These are phyloP conservation scores for Kurtzmaniella quercitrusa DNA, from an alignment of 1,139 yeast species.

Conservation along the genomic window DNA sequence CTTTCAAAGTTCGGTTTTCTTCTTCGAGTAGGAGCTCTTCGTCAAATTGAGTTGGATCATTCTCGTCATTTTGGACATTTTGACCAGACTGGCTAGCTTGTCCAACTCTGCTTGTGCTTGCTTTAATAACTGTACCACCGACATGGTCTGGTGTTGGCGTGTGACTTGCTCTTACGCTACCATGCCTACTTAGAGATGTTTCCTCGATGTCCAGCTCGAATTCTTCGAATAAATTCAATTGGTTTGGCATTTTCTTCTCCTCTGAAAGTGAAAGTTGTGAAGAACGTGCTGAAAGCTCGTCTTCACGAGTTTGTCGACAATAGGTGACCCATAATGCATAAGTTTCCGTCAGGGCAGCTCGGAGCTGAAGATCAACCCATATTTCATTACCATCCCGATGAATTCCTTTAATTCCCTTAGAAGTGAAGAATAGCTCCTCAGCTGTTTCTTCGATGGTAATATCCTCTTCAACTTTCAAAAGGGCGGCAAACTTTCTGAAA, in stretches of 20 bases:
- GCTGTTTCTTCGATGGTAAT: slow-evolving; percentile 18
- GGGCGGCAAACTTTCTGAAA: slow-evolving; percentile 57
- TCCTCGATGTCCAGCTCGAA: slow-evolving; percentile 31
- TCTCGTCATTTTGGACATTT: slow-evolving; percentile 1
- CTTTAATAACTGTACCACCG: too few species aligned
- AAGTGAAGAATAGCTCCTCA: slow-evolving; percentile 50
- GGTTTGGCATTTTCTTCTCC: slow-evolving; percentile 48
- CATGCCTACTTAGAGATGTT: slow-evolving; percentile 29
- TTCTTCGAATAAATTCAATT: slow-evolving; percentile 45
- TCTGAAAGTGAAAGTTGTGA: slow-evolving; percentile 17
- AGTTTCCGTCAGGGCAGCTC: slow-evolving; percentile 59
- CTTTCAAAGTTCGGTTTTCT: slow-evolving; percentile 42
- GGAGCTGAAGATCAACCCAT: slow-evolving; percentile 71
- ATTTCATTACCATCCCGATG: slow-evolving; percentile 68
- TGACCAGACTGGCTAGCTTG: too few species aligned
- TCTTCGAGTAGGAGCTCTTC: slow-evolving; percentile 39
- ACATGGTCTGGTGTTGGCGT: slow-evolving; percentile 3
- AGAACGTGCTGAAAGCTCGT: slow-evolving; percentile 16
- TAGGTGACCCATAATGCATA: slow-evolving; percentile 86
- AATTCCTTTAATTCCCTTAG: slow-evolving; percentile 61
- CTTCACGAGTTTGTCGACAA: slow-evolving; percentile 43
- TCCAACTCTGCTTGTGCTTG: too few species aligned
- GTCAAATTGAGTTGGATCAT: slow-evolving; percentile 13
- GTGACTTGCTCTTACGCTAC: slow-evolving; percentile 30
- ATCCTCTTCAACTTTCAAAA: slow-evolving; percentile 14